These are phyloP conservation scores for Monosporascus sp. DNA, from an alignment of 2,329 filamentous ascomycete species.

Conservation along the genomic window DNA sequence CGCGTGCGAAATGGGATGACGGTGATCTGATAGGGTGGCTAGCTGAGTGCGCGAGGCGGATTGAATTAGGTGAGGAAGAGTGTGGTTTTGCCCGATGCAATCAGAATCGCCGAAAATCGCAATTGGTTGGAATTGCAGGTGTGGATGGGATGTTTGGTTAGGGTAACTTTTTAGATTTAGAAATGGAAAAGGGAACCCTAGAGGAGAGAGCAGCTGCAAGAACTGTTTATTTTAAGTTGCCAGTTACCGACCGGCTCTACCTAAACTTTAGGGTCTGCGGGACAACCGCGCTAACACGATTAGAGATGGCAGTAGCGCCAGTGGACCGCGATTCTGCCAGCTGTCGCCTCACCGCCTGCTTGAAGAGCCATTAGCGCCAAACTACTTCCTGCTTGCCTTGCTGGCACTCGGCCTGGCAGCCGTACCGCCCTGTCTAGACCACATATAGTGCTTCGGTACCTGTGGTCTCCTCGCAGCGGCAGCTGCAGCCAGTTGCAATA, in stretches of 20 bases:
- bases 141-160: conserved; percentile 14
- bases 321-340: background rate
- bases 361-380: background rate
- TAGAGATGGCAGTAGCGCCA: background rate
- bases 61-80: conserved; percentile 1
- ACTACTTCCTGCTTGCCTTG: too few relatives aligned
- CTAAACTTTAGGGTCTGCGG: background rate
- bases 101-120: conserved; percentile 11
- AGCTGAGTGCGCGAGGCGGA: background rate
- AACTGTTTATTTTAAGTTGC: background rate
- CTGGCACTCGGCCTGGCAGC: too few relatives aligned
- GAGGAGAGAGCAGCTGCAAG: too few relatives aligned
- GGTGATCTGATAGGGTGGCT: conserved; percentile 1
- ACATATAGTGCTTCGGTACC: too few relatives aligned
- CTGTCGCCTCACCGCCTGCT: background rate
- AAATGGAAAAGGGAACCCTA: background rate
- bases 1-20: conserved; percentile 1
- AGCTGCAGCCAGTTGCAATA: too few relatives aligned
- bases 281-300: background rate
- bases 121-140: conserved; percentile 18
- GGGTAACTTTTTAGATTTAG: conserved; percentile 2
- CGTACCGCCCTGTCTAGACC: too few relatives aligned
- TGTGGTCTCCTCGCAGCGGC: too few relatives aligned
- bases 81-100: conserved; percentile 8
- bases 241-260: background rate